Evolutionary conservation across 257 asterid species (phyloP), one percentile per base, ranked within the genome.

Genomic region (Marsdenia floribunda): DNA sequence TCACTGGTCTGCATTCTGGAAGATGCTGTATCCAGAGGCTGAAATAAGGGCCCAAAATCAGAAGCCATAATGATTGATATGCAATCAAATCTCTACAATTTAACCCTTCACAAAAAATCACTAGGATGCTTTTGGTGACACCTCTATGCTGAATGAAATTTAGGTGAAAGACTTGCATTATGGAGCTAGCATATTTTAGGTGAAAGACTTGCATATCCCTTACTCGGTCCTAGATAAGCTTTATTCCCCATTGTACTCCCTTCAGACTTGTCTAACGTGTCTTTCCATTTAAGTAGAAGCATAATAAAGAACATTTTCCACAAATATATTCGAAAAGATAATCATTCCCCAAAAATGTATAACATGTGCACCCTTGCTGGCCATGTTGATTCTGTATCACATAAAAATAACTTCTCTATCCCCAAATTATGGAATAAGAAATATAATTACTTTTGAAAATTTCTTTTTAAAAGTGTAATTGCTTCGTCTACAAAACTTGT

Each of bases 1-100:
- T 84, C 91, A 78, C 97, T 90, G 10, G 96, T 93, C 86, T 93
- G 98, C 98, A 93, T 93, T 86, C 86, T 91, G n/a, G 98, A 90
- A 70, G 98, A 86, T 70, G 91, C 96, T 68, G 98, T 91, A 75
- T 93, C 98, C 72, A 93, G 91, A 38, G 97, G 97, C 98, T 93
- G 93, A 72, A 87, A 66, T 5, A 65, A 42, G n/a, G 65, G 66
- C 76, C 26, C 65, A 76, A 52, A 75, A 77, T 78, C 68, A 80
- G 75, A 29, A 52, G 68, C 68, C 73, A 78, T 68, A 40, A 18
- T 18, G 26, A 58, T 8, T 55, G 35, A 7, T 37, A 38, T 16
- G 26, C 70, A 35, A 3, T 35, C 5, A 52, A 64, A 37, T 16
- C 49, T 2, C 14, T 22, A 38, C 7, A 29, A n/a, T 35, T 52